A percentile compares a stretch with the other conserved stretches of the same genome.
phyloP scores from a whole-genome alignment of 2,329 filamentous ascomycete genomes.

The Aureobasidium sp. region DNA sequence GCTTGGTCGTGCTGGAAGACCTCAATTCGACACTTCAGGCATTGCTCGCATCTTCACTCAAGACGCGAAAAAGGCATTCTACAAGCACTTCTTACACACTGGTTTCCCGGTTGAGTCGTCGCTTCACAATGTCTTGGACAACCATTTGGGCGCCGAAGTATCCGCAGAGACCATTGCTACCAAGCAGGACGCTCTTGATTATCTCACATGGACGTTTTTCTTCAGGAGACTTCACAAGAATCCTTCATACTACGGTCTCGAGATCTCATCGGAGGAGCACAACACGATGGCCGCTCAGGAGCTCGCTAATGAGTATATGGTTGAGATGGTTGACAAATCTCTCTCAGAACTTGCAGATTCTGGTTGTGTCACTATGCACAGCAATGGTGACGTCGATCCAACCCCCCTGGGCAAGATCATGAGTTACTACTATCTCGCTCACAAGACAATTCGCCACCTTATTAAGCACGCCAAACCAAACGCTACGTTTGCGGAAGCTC shows the following conservation, averaged over 20 bases:
- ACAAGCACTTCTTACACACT: conserved; percentile 97
- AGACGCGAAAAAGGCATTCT: conserved; percentile 96
- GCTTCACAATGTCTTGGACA: conserved; percentile 90
- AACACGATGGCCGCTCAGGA: conserved; percentile 78
- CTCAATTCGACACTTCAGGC: conserved; percentile 92
- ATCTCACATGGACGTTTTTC: conserved; percentile 99
- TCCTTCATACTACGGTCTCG: conserved; percentile 91
- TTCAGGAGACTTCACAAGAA: conserved; percentile 97
- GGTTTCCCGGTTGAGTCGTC: conserved; percentile 97
- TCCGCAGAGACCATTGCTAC: conserved; percentile 86
- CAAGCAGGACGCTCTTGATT: conserved; percentile 95
- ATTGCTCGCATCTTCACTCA: conserved; percentile 97
- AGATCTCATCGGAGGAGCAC: conserved; percentile 87
- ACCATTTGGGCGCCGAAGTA: conserved; percentile 91
- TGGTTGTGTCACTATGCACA: conserved; percentile 71
- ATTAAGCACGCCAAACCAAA: conserved; percentile 64
- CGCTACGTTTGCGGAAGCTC: conserved; percentile 69
- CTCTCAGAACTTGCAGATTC: conserved; percentile 74
- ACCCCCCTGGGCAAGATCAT: conserved; percentile 96
- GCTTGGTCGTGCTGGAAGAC: conserved; percentile 88
- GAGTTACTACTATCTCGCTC: conserved; percentile 96
- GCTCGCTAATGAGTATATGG: conserved; percentile 88
- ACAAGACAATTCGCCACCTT: conserved; percentile 85
- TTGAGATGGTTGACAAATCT: conserved; percentile 81
- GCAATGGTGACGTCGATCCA: conserved; percentile 80